These are phyloP conservation scores for Solanum paucissectum DNA, from an alignment of 257 asterid species.

Conservation along the genomic window DNA sequence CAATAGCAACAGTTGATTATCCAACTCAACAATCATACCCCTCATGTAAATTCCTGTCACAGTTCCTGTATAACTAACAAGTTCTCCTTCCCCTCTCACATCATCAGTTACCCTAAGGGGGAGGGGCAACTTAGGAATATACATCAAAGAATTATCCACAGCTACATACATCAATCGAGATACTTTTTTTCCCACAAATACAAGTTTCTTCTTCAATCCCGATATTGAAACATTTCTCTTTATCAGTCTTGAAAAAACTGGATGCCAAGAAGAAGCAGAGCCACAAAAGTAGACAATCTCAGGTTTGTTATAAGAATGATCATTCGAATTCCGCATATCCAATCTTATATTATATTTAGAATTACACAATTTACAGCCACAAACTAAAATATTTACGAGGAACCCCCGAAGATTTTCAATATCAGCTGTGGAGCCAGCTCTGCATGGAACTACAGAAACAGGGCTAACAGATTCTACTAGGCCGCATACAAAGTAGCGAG, in stretches of 20 bases:
- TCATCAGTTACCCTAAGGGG: not conserved
- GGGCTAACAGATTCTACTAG: constrained; percentile 59
- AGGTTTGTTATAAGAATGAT: constrained; percentile 41
- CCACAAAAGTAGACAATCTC: constrained; percentile 51
- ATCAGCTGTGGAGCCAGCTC: constrained; percentile 4
- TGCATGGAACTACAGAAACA: constrained; percentile 46
- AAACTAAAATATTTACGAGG: constrained; percentile 51
- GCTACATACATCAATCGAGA: constrained; percentile 67
- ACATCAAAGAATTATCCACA: constrained; percentile 35
- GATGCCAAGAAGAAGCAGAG: constrained; percentile 68
- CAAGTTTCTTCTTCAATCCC: constrained; percentile 60
- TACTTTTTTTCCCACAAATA: constrained; percentile 36
- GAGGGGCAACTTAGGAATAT: constrained; percentile 25
- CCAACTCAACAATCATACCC: constrained; percentile 85
- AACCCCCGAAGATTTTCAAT: constrained; percentile 38
- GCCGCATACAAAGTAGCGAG: constrained; percentile 31
- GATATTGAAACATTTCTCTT: constrained; percentile 33
- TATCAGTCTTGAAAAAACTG: constrained; percentile 38
- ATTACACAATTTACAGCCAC: constrained; percentile 53
- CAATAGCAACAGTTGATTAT: constrained; percentile 48
- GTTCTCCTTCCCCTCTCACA: constrained; percentile 45
- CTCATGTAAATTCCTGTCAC: constrained; percentile 68
- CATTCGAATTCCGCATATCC: constrained; percentile 15
- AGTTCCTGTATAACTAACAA: constrained; percentile 58
- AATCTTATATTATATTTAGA: constrained; percentile 12